Base-by-base conservation (phyloP, 176 grass and related monocot species). In the Secale cereale region DNA sequence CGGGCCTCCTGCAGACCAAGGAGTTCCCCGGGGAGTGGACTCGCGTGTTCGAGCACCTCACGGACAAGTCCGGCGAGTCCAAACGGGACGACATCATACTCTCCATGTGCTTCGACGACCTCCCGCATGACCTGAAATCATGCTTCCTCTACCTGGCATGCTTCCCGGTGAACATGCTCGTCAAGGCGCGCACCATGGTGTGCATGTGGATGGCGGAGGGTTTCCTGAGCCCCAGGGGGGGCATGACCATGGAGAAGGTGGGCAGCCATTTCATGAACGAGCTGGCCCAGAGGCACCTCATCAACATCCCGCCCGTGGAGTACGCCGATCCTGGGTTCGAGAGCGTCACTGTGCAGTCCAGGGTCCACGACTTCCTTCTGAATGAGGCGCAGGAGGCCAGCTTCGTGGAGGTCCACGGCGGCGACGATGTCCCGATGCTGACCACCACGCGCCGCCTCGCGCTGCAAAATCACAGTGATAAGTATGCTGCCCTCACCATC, bases 61-160 rank as follows among this genome's bases (percentile, higher is more conserved):
- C 31, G 15, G 15, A 1, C 30, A 65, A 65, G 16, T 29, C 30
- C 15, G 16, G 19, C 3, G 7, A 33, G 6, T 67, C 36, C 36
- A 37, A 37, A 37, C 36, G 36, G 36, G 28, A 32, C 29, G 29
- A 32, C 64, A 67, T 29, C 30, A 30, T 67, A 67, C 16, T 67
- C 7, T 67, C 64, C 30, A 67, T 92, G 9, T 85, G 86, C 20
- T 92, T 92, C 15, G 90, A 92, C 29, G 83, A 87, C 78, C 86
- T 92, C 62, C 90, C 90, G 10, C 63, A 92, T 8, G 78, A 86
- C 17, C 45, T 92, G 0, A 92, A 92, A 37, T 79, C 64, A 13
- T 92, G 86, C 76, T 69, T 92, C 26, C 75, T 92, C 2, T 92
- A 92, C 56, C 89, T 92, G 46, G 78, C 83, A 29, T 71, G 71